A percentile compares a stretch with the other conserved stretches of the same genome.
These are phyloP conservation scores for Asterochloris erici DNA, from an alignment of 139 green algal genomes.

Conservation along the genomic window DNA sequence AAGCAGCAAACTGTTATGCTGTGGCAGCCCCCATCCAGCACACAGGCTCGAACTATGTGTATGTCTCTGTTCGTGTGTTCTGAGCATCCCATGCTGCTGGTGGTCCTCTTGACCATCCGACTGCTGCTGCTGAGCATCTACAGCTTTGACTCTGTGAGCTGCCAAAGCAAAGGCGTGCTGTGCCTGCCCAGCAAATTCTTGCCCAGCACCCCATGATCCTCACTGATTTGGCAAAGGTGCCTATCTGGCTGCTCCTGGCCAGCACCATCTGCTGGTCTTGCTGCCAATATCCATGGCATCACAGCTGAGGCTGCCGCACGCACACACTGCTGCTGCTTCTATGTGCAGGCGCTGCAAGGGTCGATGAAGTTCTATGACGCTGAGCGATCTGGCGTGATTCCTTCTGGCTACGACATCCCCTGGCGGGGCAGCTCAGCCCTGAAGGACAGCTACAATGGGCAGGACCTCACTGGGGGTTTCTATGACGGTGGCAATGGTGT, in stretches of 20 bases:
- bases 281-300: too few relatives aligned
- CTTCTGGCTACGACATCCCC: constrained; percentile 26
- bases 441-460: constrained; percentile 7
- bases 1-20: too few relatives aligned
- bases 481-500: constrained; percentile 21
- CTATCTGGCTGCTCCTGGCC: too few relatives aligned
- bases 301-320: too few relatives aligned
- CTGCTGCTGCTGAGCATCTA: constrained; percentile 41
- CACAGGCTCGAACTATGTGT: too few relatives aligned
- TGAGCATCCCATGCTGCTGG: background rate
- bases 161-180: too few relatives aligned
- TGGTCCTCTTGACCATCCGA: constrained; percentile 39
- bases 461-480: constrained; percentile 15
- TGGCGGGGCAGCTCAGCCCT: constrained; percentile 37
- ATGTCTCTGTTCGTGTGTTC: too few relatives aligned
- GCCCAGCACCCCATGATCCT: too few relatives aligned
- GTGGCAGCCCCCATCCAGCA: too few relatives aligned
- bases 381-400: constrained; percentile 37
- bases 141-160: constrained; percentile 28
- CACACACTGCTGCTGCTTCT: background rate
- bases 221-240: too few relatives aligned
- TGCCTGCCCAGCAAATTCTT: too few relatives aligned
- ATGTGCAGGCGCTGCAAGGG: background rate
- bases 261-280: too few relatives aligned
- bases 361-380: constrained; percentile 38